Evolutionary conservation across 2,329 filamentous ascomycete genomes (phyloP), one percentile per base, ranked within the genome.

Genomic region (Thelonectria blattea): DNA sequence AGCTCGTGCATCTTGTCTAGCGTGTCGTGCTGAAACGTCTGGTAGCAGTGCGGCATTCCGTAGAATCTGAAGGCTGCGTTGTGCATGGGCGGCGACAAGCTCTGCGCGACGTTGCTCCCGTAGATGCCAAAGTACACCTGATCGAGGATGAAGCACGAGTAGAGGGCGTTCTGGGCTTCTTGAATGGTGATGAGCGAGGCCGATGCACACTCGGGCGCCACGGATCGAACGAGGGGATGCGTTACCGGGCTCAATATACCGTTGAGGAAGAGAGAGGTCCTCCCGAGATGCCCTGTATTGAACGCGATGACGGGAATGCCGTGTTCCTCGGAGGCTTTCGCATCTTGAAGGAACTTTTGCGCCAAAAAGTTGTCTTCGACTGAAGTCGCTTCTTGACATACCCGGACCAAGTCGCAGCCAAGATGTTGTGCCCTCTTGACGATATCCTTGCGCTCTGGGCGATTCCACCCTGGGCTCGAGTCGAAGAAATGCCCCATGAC

Each of bases 71-170:
- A 62, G 1, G 20, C 60, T 14, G 60, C 56, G 22, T 62, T 62
- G 48, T 62, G 60, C 60, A 62, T 62, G 2, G 56, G 52, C 0
- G 60, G 60, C 1, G 60, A 62, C 8, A 62, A 51, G 34, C 60
- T 62, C 37, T 56, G 56, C 1, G 34, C 45, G n/a, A 62, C 60
- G n/a, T 59, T 56, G 27, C 52, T 60, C 3, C 60, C 60, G 14
- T 53, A 62, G 30, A 62, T 62, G 14, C 60, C 56, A 50, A 62
- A 62, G 12, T 56, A 60, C 3, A 59, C 56, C 11, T 39, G 14
- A 14, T 62, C 60, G 0, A 62, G 34, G 3, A 62, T 20, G 3
- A 62, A 62, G 4, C 52, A 62, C 6, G 60, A 59, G 34, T 56
- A 62, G 14, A 60, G 48, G 4, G 60, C 60, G 27, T 50, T 59